Evolutionary conservation across 495 filamentous ascomycete genomes (phyloP), one percentile per base, ranked within the genome.

Genomic region (Penicillium manginii): DNA sequence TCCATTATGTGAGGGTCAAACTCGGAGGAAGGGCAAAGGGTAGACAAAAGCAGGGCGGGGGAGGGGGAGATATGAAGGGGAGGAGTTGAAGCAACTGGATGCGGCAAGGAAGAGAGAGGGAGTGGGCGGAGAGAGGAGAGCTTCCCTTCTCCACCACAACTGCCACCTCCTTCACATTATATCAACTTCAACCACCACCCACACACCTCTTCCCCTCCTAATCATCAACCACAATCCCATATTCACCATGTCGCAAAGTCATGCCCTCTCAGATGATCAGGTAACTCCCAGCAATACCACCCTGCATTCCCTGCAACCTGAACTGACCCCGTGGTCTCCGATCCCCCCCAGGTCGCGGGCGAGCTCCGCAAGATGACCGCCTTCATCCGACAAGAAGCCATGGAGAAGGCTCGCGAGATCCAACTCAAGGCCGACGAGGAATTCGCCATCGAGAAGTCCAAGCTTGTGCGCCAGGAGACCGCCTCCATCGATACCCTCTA

Each of bases 301-400:
- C 35, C 48, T 33, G 11, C 45, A 7, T 5, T 26, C 10, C 19
- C 7, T 23, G 9, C 4, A 22, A 7, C 45, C 21, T 9, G 19
- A 19, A 47, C 21, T 14, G 23, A 23, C 55, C 46, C 42, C 37
- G 50, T 58, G 53, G 62, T 39, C 35, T 39, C 64, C 66, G 45
- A 61, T 59, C 42, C 54, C 61, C 31, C 21, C 15, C 63, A 97
- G 93, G 93, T 99, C 78, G 84, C 87, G 70, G 84, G 85, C 74
- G 96, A 99, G 84, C 91, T 99, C 73, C 91, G 88, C 81, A 99
- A 99, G 83, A 99, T 99, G 96, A 98, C 96, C 46, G 91, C 93
- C 73, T 99, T 99, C 89, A 99, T 99, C 86, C 89, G 89, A 72
- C 93, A 97, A 80, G 96, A 99, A 83, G 96, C 96, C 22, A 79